Base-by-base conservation (phyloP, 257 asterid species). In the Salvia splendens region DNA sequence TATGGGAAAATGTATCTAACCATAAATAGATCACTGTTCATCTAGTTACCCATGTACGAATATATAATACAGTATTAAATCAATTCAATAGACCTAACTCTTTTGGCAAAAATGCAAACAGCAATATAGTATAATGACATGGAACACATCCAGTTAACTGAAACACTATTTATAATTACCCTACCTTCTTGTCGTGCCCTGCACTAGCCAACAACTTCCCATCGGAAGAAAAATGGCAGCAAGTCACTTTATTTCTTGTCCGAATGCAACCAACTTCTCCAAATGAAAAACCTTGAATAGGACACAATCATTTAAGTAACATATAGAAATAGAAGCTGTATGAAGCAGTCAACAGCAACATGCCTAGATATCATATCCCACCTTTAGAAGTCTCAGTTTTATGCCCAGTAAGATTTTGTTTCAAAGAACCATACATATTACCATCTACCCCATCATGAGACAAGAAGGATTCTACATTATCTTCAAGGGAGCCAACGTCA, bases 181-280 rank as follows among this genome's bases (percentile, higher is more conserved):
- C 12, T 79, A 93, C 99, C 97, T 86, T 90, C 83, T 85, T 86
- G 81, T 90, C 97, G 74, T 90, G 99, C 69, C 99, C 99, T 48
- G 92, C 99, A 84, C 95, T 93, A 63, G 97, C 99, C 65, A 93
- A 79, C 67, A 90, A 58, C 83, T 93, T 93, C 74, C 99, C 99
- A 83, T 93, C 99, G 6, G 96, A 90, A 62, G 99, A 93, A 75
- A 93, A 93, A 85, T 93, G 96, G 77, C 97, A 90, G 78, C 96
- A 85, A 15, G 95, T 85, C 76, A 93, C 95, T 83, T 86, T 93
- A 76, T 84, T 88, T 72, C 92, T 90, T 72, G 97, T 87, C 74
- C 96, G 81, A 71, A 87, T 81, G 77, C 96, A 92, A 67, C 95
- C 95, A 82, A 92, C 88, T 77, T 89, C 98, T 33, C 85, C 96